These are phyloP conservation scores for Pseudofabraea citricarpa DNA, from an alignment of 2,329 filamentous ascomycete species.

Conservation along the genomic window DNA sequence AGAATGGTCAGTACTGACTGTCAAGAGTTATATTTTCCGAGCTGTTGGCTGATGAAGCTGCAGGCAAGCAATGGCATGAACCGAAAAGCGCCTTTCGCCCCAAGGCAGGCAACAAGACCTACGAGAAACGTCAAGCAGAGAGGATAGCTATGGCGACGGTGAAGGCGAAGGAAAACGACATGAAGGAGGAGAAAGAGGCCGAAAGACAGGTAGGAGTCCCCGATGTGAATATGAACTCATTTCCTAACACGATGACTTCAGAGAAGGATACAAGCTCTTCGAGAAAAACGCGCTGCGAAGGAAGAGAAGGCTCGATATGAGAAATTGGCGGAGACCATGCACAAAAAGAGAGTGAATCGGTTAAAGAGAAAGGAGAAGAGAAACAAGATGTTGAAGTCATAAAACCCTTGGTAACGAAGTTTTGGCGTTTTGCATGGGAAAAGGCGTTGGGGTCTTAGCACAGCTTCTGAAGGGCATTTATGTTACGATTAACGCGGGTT, in stretches of 20 bases:
- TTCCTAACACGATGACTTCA: conserved; percentile 31
- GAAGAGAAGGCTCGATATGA: conserved; percentile 90
- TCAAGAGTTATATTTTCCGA: too few species aligned
- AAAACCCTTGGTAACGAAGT: too few species aligned
- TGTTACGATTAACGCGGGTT: too few species aligned
- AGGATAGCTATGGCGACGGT: conserved; percentile 67
- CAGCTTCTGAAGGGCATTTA: too few species aligned
- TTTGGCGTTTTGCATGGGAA: conserved; percentile 8
- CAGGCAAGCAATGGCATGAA: conserved; percentile 93
- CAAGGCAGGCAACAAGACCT: conserved; percentile 70
- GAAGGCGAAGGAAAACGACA: conserved; percentile 90
- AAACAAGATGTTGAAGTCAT: conserved; percentile 75
- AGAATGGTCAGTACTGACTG: conserved; percentile 77
- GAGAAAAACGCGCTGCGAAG: conserved; percentile 81
- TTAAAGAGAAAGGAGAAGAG: conserved; percentile 95
- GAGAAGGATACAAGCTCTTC: conserved; percentile 74
- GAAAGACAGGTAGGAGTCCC: conserved; percentile 64
- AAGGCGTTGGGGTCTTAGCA: conserved; percentile 3
- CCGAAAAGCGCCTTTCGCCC: conserved; percentile 83
- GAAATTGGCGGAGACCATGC: conserved; percentile 97
- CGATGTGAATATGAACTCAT: not conserved
- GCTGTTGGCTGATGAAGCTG: conserved; percentile 14
- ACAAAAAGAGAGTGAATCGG: conserved; percentile 88
- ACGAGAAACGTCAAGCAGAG: conserved; percentile 68
- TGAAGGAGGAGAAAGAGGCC: conserved; percentile 95